Conservation (phyloP, 768 basidiomycete genomes). For the Sistotremastrum niveocremeum region DNA sequence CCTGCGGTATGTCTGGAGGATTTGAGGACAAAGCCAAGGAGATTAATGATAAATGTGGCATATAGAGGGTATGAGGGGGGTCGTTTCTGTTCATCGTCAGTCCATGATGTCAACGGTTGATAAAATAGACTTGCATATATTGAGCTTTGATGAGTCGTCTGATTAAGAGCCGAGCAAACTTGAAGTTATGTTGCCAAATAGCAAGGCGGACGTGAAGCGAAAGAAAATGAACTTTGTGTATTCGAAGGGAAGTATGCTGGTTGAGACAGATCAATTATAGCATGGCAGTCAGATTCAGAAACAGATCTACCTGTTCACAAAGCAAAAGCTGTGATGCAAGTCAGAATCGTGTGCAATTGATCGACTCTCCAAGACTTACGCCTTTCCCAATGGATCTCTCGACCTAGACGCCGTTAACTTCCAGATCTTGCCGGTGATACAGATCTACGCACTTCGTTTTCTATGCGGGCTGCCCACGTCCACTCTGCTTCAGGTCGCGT, state of each 20-base stretch:
- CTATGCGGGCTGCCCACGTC: conserved; percentile 36
- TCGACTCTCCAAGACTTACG: conserved; percentile 26
- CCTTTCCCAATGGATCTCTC: conserved; percentile 60
- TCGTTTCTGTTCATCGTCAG: conserved; percentile 13
- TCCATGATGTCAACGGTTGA: conserved; percentile 11
- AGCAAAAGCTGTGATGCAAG: conserved; percentile 35
- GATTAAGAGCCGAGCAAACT: conserved; percentile 46
- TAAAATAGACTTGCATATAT: neutral
- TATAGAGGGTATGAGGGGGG: conserved; percentile 39
- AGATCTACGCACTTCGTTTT: conserved; percentile 33
- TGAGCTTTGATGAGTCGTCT: conserved; percentile 32
- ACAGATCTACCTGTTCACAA: conserved; percentile 2
- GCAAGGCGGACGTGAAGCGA: conserved; percentile 49
- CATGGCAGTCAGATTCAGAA: neutral
- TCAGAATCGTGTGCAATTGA: conserved; percentile 26
- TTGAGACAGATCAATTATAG: conserved; percentile 3
- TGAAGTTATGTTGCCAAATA: conserved; percentile 31
- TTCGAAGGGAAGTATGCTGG: conserved; percentile 52
- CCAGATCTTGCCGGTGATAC: neutral
- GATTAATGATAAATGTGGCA: conserved; percentile 43
- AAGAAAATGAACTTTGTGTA: conserved; percentile 44
- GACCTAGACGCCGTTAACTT: conserved; percentile 20
- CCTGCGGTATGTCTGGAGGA: conserved; percentile 4
- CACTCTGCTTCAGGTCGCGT: conserved; percentile 16
- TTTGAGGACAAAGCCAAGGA: conserved; percentile 12